These are phyloP conservation scores for Apiotrichum siamense DNA, from an alignment of 1,284 basidiomycete species.

Conservation along the genomic window DNA sequence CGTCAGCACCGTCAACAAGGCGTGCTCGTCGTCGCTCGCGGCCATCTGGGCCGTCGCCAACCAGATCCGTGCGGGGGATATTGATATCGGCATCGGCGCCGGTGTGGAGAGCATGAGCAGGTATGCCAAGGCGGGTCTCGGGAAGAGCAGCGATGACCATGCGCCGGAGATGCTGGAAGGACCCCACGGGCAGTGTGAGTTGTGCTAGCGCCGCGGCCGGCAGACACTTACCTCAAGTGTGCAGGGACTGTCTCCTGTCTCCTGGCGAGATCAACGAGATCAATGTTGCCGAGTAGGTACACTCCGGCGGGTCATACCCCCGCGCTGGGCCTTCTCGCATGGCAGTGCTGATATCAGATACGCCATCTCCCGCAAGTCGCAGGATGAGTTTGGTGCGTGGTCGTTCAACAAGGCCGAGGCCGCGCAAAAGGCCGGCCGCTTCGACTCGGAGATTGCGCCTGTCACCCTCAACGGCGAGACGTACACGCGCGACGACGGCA, in stretches of 20 bases:
- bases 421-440: constrained; percentile 77
- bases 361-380: constrained; percentile 63
- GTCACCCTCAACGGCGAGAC: constrained; percentile 57
- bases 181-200: too few species aligned
- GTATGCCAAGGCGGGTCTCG: constrained; percentile 65
- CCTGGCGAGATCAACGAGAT: too few species aligned
- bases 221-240: too few species aligned
- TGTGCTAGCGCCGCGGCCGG: too few species aligned
- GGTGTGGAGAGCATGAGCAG: constrained; percentile 82
- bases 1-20: constrained; percentile 81
- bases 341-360: constrained; percentile 50
- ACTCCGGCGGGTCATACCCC: too few species aligned
- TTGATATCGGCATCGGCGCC: constrained; percentile 74
- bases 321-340: too few species aligned
- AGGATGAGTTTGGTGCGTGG: constrained; percentile 78
- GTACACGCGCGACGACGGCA: constrained; percentile 76
- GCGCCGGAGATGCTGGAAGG: constrained; percentile 71
- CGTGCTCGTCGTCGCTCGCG: constrained; percentile 82
- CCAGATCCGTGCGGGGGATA: constrained; percentile 72
- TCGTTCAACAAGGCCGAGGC: constrained; percentile 73
- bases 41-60: constrained; percentile 62
- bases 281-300: constrained; percentile 54
- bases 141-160: constrained; percentile 69
- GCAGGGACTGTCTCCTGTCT: too few species aligned
- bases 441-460: constrained; percentile 79